Evolutionary conservation across 306 rosid genomes (phyloP).

Genomic region (Pyrus pyrifolia): DNA sequence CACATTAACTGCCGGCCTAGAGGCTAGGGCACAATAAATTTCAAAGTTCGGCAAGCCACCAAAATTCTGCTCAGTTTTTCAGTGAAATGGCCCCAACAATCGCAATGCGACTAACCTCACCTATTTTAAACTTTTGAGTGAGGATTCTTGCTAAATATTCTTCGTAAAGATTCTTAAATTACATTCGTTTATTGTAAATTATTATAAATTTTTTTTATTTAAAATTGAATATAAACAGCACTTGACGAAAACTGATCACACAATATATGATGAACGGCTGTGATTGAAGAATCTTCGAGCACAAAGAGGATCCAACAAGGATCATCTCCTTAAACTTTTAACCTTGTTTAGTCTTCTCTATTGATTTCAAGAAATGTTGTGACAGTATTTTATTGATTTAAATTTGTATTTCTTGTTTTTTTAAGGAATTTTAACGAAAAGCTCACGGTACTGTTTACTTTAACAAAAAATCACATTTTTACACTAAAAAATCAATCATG

Average conservation of each 20-base stretch:
- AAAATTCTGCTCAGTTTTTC: neutral
- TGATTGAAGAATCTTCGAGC: no score
- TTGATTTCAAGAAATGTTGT: neutral
- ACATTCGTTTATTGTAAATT: no score
- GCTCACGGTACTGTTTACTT: no score
- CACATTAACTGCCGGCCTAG: neutral
- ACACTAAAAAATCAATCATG: no score
- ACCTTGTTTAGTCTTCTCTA: no score
- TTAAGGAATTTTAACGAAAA: no score
- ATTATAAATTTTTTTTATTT: no score
- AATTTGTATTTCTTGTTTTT: neutral
- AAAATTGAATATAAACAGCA: no score
- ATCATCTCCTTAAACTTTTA: no score
- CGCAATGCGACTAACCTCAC: neutral
- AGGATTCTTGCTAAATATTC: no score
- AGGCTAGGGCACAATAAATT: neutral
- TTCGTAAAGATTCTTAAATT: no score
- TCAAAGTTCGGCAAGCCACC: neutral
- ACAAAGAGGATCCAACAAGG: accelerated
- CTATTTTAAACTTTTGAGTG: neutral
- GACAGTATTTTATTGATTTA: neutral
- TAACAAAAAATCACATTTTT: no score
- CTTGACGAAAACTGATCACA: accelerated
- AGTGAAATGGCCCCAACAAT: neutral
- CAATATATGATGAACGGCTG: accelerated